Evolutionary conservation across 1,284 basidiomycete genomes (phyloP), one percentile per base, ranked within the genome.

Genomic region (Inonotus hispidus): DNA sequence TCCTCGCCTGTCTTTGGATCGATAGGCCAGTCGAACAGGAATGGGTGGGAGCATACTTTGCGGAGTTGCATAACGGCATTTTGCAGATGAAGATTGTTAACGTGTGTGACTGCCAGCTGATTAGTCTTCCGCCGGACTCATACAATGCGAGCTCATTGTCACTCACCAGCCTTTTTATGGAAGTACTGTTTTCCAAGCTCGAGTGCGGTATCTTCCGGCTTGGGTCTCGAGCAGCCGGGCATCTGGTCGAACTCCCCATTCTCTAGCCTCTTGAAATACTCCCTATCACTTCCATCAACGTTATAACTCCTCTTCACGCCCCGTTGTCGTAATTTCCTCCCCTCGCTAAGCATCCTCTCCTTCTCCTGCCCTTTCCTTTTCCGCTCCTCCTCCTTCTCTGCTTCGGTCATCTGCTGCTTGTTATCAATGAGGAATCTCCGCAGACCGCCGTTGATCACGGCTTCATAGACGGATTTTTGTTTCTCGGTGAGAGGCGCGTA

Each of bases 41-140:
- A 93, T 0, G 95, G 95, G 71, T 99, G 95, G 23, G 91, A 94
- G 73, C 94, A 96, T 3, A 95, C 90, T 84, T 95, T 90, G 68
- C 91, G 90, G 14, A 97, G 79, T 70, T 98, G 95, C 95, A 98
- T 98, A 64, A 97, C 87, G 1, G 88, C 82, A 71, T 98, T 98
- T 70, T 96, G 92, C 10, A 98, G 82, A 63, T 87, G 88, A 88
- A 96, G 89, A 71, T 92, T 93, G 73, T 95, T 94, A 53, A 97
- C 86, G 60, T 87, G 82, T 70, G 88, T 91, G 60, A 85, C 92
- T 93, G 35, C 10, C 5, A 52, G 66, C 19, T 64, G 45, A 5
- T 37, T 23, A 59, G 39, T 52, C 19, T 21, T 7, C 3, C 41
- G n/a, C 4, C 16, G 19, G 56, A 16, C 63, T 56, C 52, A 47